Evolutionary conservation across 441 rosid genomes (phyloP).

Genomic region (Erysimum cheiri): DNA sequence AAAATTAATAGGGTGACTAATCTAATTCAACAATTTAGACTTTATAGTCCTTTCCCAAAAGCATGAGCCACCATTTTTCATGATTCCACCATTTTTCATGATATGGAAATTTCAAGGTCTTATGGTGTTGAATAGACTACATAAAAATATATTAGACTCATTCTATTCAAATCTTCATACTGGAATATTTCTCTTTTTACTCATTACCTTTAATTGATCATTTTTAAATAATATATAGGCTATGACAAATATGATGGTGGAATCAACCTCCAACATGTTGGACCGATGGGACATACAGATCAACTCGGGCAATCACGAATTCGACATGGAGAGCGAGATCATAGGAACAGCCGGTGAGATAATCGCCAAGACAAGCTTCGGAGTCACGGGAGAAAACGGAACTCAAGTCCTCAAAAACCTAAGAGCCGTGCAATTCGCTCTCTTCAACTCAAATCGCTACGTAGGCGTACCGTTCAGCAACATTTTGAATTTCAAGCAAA

Average conservation of each 20-base stretch:
- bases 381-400: conserved; percentile 66
- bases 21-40: conserved; percentile 41
- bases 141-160: not conserved
- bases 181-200: conserved; percentile 18
- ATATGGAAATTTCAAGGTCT: conserved; percentile 26
- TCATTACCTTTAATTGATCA: conserved; percentile 24
- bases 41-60: conserved; percentile 19
- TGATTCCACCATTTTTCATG: conserved; percentile 29
- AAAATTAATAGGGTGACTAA: conserved; percentile 36
- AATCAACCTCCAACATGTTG: conserved; percentile 70
- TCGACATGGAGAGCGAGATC: conserved; percentile 79
- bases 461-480: conserved; percentile 87
- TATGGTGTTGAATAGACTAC: conserved; percentile 25
- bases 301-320: conserved; percentile 55
- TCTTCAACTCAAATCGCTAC: conserved; percentile 77
- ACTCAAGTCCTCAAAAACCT: conserved; percentile 64
- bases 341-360: conserved; percentile 80
- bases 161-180: conserved; percentile 34
- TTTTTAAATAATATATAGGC: conserved; percentile 41
- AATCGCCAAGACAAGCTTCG: conserved; percentile 86
- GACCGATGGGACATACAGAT: conserved; percentile 55
- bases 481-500: conserved; percentile 57
- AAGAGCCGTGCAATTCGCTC: conserved; percentile 70
- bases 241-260: conserved; percentile 78
- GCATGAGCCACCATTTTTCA: conserved; percentile 35